Evolutionary conservation across 1,139 yeast genomes (phyloP).

Genomic region (Yamadazyma friedrichii): DNA sequence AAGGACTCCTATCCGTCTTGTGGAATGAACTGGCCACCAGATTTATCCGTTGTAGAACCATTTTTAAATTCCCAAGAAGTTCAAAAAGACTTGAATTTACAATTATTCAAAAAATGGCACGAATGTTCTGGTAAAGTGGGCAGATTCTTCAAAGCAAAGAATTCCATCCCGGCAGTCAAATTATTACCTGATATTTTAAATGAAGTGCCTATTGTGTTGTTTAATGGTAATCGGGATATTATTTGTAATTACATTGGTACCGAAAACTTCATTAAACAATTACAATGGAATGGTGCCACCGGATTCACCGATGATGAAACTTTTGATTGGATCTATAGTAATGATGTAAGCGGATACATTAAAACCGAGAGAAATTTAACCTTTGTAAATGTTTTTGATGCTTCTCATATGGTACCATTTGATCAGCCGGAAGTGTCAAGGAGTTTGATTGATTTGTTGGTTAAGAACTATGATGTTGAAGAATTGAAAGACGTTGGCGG

Average conservation of each 20-base stretch:
- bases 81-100: constrained; percentile 56
- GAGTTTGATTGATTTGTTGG: constrained; percentile 60
- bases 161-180: constrained; percentile 60
- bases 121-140: constrained; percentile 75
- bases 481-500: constrained; percentile 16
- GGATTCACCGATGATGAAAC: constrained; percentile 50
- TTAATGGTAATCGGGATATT: constrained; percentile 86
- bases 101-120: constrained; percentile 52
- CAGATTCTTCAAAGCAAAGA: constrained; percentile 45
- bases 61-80: constrained; percentile 62
- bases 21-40: constrained; percentile 95
- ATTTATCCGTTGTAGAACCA: constrained; percentile 53
- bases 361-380: constrained; percentile 69
- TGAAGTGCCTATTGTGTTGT: constrained; percentile 64
- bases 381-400: constrained; percentile 67
- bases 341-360: constrained; percentile 49
- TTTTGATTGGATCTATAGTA: constrained; percentile 54
- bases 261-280: constrained; percentile 56
- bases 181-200: constrained; percentile 64
- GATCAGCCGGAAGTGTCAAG: constrained; percentile 72
- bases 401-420: constrained; percentile 95
- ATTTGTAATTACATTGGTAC: constrained; percentile 86
- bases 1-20: constrained; percentile 79
- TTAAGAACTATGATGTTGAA: constrained; percentile 30
- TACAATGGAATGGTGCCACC: constrained; percentile 65